These are phyloP conservation scores for Blastobotrys illinoisensis DNA, from an alignment of 1,139 yeast species.

Conservation along the genomic window DNA sequence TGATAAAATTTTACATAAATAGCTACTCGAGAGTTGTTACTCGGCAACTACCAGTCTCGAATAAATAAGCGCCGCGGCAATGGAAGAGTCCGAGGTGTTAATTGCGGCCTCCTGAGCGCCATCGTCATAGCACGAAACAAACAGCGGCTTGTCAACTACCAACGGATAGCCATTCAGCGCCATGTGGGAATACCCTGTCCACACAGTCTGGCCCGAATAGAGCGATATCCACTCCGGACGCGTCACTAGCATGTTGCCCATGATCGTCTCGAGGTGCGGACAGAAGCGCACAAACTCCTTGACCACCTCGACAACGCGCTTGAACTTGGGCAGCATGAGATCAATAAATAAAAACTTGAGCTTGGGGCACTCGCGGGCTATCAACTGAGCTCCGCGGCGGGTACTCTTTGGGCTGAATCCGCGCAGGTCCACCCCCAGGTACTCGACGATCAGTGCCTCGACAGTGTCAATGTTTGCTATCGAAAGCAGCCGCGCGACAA, in stretches of 20 bases:
- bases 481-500: conserved; percentile 3
- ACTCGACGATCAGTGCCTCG: conserved; percentile 5
- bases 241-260: neutral
- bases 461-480: conserved; percentile 2
- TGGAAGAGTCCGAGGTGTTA: neutral
- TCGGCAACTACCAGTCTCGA: neutral
- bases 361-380: conserved; percentile 7
- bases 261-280: conserved; percentile 1
- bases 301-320: conserved; percentile 6
- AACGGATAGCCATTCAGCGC: neutral
- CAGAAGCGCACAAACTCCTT: conserved; percentile 6
- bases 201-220: neutral
- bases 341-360: conserved; percentile 5
- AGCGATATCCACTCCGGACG: neutral
- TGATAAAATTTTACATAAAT: too few relatives aligned
- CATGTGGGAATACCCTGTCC: neutral
- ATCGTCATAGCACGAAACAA: neutral
- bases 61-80: neutral
- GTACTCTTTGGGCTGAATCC: conserved; percentile 6
- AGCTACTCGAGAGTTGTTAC: too few relatives aligned
- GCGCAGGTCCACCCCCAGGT: conserved; percentile 7
- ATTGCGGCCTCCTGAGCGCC: neutral
- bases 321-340: conserved; percentile 8
- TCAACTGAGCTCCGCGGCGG: conserved; percentile 4
- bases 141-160: neutral